A percentile compares a stretch with the other conserved stretches of the same genome.
phyloP scores from a whole-genome alignment of 2,329 filamentous ascomycete species.

The Lizonia empirigonia region DNA sequence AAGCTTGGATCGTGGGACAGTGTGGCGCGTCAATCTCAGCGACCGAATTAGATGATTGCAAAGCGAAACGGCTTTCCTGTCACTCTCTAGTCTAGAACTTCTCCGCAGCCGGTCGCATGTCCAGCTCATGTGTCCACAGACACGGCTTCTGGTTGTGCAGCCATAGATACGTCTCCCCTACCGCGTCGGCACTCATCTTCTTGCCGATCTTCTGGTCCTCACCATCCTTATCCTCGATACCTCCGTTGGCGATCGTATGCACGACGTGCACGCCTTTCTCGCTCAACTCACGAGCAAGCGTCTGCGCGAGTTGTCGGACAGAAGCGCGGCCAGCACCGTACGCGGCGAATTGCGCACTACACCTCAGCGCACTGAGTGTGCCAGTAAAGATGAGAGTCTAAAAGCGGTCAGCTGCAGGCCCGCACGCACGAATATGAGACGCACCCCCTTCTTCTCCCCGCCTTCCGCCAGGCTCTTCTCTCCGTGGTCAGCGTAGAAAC shows the following conservation, averaged over 20 bases:
- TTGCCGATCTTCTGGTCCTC: slow-evolving; percentile 57
- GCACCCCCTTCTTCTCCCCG: slow-evolving; percentile 58
- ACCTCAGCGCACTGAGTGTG: slow-evolving; percentile 60
- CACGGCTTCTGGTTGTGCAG: slow-evolving; percentile 56
- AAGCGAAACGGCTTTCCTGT: background rate
- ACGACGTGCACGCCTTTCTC: slow-evolving; percentile 63
- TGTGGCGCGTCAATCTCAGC: background rate
- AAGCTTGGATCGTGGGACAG: background rate
- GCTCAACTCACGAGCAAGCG: slow-evolving; percentile 62
- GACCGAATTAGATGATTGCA: background rate
- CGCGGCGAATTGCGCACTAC: slow-evolving; percentile 60
- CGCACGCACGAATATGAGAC: background rate
- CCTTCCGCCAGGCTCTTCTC: slow-evolving; percentile 54
- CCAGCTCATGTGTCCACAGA: slow-evolving; percentile 60
- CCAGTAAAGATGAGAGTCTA: slow-evolving; percentile 63
- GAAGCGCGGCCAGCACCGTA: slow-evolving; percentile 61
- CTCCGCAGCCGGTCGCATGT: slow-evolving; percentile 58
- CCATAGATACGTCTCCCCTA: slow-evolving; percentile 63
- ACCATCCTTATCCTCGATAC: slow-evolving; percentile 58
- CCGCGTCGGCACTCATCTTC: slow-evolving; percentile 63
- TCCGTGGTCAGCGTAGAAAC: slow-evolving; percentile 60
- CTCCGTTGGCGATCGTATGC: slow-evolving; percentile 64
- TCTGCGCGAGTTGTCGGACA: slow-evolving; percentile 62
- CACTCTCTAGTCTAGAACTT: slow-evolving; percentile 49
- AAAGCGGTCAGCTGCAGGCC: background rate